A percentile compares a stretch with the other conserved stretches of the same genome.
These are phyloP conservation scores for Didymella pomorum DNA, from an alignment of 2,329 filamentous ascomycete genomes.

Conservation along the genomic window DNA sequence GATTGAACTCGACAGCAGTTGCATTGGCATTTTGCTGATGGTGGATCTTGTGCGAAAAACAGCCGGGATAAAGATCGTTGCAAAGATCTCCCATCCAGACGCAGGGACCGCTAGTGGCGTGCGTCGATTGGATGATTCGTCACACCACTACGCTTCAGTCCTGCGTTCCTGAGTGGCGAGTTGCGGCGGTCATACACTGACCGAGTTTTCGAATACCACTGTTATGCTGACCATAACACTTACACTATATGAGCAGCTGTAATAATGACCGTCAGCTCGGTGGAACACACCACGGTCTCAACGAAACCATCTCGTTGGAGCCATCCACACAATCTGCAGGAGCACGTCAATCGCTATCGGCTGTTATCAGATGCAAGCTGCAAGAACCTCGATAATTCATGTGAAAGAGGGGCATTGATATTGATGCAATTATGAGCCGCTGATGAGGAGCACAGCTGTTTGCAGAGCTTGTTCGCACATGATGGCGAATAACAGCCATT, in stretches of 20 bases:
- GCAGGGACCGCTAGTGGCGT: constrained; percentile 13
- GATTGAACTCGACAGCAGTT: background rate
- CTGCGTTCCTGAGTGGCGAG: constrained; percentile 21
- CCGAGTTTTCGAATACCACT: constrained; percentile 7
- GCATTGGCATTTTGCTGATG: background rate
- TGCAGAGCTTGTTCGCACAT: constrained; percentile 1
- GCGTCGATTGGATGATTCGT: constrained; percentile 9
- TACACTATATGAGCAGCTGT: background rate
- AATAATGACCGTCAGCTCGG: constrained; percentile 1
- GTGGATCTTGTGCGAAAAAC: constrained; percentile 11
- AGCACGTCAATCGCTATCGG: constrained; percentile 4
- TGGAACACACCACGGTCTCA: background rate
- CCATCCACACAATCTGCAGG: background rate
- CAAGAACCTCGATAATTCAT: constrained; percentile 10
- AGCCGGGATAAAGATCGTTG: constrained; percentile 9
- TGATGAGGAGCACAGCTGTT: constrained; percentile 10
- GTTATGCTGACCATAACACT: constrained; percentile 2
- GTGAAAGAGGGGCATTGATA: constrained; percentile 16
- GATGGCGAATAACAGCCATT: constrained; percentile 4
- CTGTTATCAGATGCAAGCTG: constrained; percentile 4
- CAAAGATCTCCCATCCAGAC: constrained; percentile 4
- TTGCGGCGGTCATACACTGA: constrained; percentile 15
- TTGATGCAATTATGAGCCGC: constrained; percentile 2
- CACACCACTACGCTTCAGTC: constrained; percentile 9
- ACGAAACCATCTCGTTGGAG: background rate